These are phyloP conservation scores for Umbelopsis sp. DNA, from an alignment of 192 early-diverging fungal species.

Conservation along the genomic window DNA sequence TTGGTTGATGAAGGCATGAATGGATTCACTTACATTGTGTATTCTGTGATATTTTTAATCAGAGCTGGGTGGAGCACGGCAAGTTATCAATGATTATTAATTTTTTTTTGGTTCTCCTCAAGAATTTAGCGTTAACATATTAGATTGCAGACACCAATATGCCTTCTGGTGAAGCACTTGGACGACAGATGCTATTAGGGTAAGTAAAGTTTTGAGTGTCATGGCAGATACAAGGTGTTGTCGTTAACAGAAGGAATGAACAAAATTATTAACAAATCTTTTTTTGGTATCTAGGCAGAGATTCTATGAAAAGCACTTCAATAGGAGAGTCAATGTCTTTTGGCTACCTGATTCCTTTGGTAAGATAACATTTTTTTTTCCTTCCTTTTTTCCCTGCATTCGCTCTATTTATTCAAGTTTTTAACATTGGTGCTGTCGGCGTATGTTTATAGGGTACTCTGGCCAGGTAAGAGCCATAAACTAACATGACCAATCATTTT, in stretches of 20 bases:
- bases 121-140: too few relatives aligned
- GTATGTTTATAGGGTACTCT: constrained; percentile 60
- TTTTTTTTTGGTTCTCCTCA: background rate
- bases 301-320: constrained; percentile 83
- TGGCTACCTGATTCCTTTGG: constrained; percentile 98
- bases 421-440: background rate
- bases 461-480: constrained; percentile 59
- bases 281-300: constrained; percentile 58
- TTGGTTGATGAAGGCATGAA: background rate
- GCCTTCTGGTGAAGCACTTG: constrained; percentile 92
- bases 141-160: constrained; percentile 89
- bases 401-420: background rate
- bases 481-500: too few relatives aligned
- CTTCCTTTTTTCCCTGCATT: background rate
- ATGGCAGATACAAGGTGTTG: background rate
- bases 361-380: background rate
- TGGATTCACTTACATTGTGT: background rate
- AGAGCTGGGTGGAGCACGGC: constrained; percentile 88
- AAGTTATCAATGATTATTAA: background rate
- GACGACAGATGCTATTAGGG: constrained; percentile 93
- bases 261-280: background rate
- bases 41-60: background rate
- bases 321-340: constrained; percentile 73
- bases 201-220: constrained; percentile 7
- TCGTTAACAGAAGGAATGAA: background rate